Base-by-base conservation (phyloP, 257 asterid species). In the Solanum pinnatisectum region DNA sequence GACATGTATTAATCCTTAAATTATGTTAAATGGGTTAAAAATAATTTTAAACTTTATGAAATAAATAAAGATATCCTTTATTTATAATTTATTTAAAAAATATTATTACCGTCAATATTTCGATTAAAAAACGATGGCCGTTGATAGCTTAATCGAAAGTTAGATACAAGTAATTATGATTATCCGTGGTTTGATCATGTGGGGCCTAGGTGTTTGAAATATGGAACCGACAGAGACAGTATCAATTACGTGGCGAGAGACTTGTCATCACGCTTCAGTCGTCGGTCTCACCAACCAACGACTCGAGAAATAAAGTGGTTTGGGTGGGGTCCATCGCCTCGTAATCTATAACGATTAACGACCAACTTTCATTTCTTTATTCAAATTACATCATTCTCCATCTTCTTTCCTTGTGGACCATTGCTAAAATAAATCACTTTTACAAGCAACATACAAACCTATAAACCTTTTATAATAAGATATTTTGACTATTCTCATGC, bases 271-370 rank as follows among this genome's bases (percentile, higher is more conserved):
- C 20, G 36, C 74, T 67, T 67, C 74, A 67, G 33, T 67, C 74
- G 85, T 70, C 78, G n/a, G 85, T 56, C 90, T 83, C 87, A 83
- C 84, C 87, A 88, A 88, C 71, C 71, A 83, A 83, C 39, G n/a
- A 74, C 36, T n/a, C 23, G 2, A 72, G 46, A 15, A 18, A 72
- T 13, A 72, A 35, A 72, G 81, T 35, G 33, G 44, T 32, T 30
- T 4, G 37, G 13, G 2, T 3, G n/a, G 65, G 70, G 70, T 59
- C 35, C 84, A 39, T 77, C n/a, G 4, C n/a, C 52, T 37, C 83
- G 20, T 23, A 76, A 23, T 76, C 12, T 23, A 23, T 39, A 76
- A 76, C 83, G 22, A 39, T 76, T 76, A 76, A 76, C 56, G 35
- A 76, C 56, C 59, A 76, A 23, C 83, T 76, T 22, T 74, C 83